Evolutionary conservation across 805 yeast genomes (phyloP).

Genomic region (Henningerozyma blattae): DNA sequence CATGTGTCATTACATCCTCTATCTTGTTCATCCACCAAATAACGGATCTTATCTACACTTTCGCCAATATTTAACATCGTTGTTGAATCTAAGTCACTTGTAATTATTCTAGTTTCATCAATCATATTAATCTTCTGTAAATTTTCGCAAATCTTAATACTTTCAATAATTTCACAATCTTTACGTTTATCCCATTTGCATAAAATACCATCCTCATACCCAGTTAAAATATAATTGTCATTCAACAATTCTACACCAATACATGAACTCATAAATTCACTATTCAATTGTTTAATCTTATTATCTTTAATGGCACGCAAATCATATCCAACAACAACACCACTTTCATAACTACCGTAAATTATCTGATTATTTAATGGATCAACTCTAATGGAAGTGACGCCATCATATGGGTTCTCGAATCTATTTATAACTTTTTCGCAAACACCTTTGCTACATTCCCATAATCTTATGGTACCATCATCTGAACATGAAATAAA

Average conservation of each 20-base stretch:
- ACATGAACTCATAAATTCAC: constrained; percentile 18
- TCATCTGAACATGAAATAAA: constrained; percentile 43
- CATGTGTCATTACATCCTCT: background rate
- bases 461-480: constrained; percentile 56
- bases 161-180: background rate
- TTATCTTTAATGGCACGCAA: constrained; percentile 9
- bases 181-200: constrained; percentile 32
- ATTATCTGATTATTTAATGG: background rate
- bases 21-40: background rate
- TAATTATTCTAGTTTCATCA: background rate
- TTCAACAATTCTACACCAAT: constrained; percentile 4
- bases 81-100: background rate
- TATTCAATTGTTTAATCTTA: constrained; percentile 14
- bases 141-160: background rate
- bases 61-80: background rate
- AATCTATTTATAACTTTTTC: constrained; percentile 31
- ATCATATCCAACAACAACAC: constrained; percentile 31
- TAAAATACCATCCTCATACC: constrained; percentile 26
- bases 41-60: too few species aligned
- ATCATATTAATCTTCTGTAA: background rate
- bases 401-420: constrained; percentile 26
- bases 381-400: constrained; percentile 15
- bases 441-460: constrained; percentile 43
- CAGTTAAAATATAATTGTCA: constrained; percentile 17
- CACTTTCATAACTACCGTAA: constrained; percentile 28